Percentiles rank a stretch among this genome's conserved stretches.
These are phyloP conservation scores for Vigna unguiculata DNA, from an alignment of 306 rosid species.

Conservation along the genomic window DNA sequence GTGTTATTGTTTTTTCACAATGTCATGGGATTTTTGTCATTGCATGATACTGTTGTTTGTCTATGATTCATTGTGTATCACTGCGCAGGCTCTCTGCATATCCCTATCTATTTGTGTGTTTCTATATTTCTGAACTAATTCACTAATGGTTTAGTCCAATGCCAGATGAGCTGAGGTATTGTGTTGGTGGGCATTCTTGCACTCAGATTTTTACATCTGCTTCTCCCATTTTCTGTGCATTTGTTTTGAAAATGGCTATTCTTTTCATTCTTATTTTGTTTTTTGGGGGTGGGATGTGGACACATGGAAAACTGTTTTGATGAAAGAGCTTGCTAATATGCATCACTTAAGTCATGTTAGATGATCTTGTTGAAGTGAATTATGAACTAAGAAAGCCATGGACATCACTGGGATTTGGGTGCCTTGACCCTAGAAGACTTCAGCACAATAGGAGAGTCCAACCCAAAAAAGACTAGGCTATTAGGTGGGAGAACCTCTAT, in stretches of 20 bases:
- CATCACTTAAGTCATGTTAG: neutral
- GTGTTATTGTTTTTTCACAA: constrained; percentile 7
- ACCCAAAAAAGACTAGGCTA: no score
- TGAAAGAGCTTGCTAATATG: neutral
- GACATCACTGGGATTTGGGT: neutral
- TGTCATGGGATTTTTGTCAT: neutral
- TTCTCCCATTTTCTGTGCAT: neutral
- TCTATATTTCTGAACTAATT: constrained; percentile 3
- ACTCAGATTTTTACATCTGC: neutral
- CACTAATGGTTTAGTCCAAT: constrained; percentile 5
- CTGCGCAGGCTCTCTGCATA: constrained; percentile 26
- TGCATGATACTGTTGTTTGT: neutral
- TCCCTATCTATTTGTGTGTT: constrained; percentile 4
- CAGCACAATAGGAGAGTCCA: no score
- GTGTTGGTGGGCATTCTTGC: neutral
- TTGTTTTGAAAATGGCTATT: neutral
- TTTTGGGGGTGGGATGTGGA: neutral
- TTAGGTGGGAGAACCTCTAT: no score
- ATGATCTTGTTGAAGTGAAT: neutral
- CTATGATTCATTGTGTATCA: constrained; percentile 4
- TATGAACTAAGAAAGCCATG: constrained; percentile 5
- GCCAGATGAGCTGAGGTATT: neutral
- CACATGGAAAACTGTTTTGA: neutral
- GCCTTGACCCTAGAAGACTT: neutral
- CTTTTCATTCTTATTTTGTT: constrained; percentile 3